Percentiles rank a stretch among this genome's conserved stretches.
Conservation (phyloP, 805 yeast genomes). For the Starmerella cellae region DNA sequence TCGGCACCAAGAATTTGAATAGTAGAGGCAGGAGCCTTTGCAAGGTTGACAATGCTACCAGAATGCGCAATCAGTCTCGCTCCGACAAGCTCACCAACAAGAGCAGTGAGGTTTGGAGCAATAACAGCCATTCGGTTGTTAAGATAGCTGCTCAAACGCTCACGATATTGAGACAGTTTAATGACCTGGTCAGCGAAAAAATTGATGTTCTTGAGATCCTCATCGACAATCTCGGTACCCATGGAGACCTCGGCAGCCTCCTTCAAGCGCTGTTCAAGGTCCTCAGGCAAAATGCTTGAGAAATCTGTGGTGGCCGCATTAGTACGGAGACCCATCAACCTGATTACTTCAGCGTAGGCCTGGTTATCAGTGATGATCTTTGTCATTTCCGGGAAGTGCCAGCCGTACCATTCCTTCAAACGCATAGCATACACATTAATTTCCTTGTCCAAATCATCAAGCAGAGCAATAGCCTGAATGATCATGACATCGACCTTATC, state of each 20-base stretch:
- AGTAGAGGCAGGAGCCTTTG: constrained; percentile 98
- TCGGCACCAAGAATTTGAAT: constrained; percentile 98
- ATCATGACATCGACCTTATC: constrained; percentile 99
- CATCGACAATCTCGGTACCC: constrained; percentile 97
- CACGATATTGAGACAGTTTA: constrained; percentile 92
- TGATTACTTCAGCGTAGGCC: constrained; percentile 87
- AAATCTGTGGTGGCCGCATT: constrained; percentile 84
- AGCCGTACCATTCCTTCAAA: constrained; percentile 98
- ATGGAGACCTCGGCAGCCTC: constrained; percentile 96
- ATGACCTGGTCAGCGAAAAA: constrained; percentile 92
- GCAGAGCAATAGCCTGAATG: constrained; percentile 93
- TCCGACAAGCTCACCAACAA: constrained; percentile 96
- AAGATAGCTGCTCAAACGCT: constrained; percentile 82
- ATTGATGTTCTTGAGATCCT: constrained; percentile 75
- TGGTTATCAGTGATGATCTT: constrained; percentile 91
- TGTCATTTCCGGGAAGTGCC: constrained; percentile 99
- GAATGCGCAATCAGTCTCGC: constrained; percentile 97
- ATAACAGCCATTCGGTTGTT: constrained; percentile 95
- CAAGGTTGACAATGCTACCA: constrained; percentile 84
- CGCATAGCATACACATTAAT: constrained; percentile 97
- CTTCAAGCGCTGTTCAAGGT: constrained; percentile 80
- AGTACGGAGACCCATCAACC: constrained; percentile 87
- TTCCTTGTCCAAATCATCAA: constrained; percentile 95
- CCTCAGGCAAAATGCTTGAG: constrained; percentile 84
- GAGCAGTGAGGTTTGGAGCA: constrained; percentile 91